phyloP scores from a whole-genome alignment of 495 filamentous ascomycete species.

The Penicillium psychrofluorescens region DNA sequence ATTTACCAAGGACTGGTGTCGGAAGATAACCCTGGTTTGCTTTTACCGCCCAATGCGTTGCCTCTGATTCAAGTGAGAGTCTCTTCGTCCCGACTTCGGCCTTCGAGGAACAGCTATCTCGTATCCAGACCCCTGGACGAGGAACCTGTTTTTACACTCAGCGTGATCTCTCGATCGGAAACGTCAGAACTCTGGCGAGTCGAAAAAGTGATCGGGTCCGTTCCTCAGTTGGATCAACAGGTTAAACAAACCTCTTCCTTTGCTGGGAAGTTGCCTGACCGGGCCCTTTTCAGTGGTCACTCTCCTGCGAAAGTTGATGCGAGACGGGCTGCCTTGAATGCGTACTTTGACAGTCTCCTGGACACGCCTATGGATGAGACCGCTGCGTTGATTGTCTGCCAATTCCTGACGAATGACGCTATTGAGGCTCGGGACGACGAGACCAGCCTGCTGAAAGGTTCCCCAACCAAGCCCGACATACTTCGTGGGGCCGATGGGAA shows the following conservation, averaged over 20 bases:
- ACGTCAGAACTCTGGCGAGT: conserved; percentile 84
- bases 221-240: conserved; percentile 74
- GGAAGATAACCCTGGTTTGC: conserved; percentile 74
- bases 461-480: conserved; percentile 31
- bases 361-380: conserved; percentile 73
- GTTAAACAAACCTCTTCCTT: conserved; percentile 65
- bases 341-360: conserved; percentile 76
- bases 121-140: conserved; percentile 61
- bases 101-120: conserved; percentile 77
- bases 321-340: conserved; percentile 70
- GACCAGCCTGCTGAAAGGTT: conserved; percentile 38
- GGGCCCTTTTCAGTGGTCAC: conserved; percentile 82
- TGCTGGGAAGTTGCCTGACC: conserved; percentile 68
- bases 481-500: conserved; percentile 52
- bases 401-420: conserved; percentile 80
- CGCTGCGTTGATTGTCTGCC: conserved; percentile 76
- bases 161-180: conserved; percentile 70
- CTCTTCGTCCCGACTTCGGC: conserved; percentile 86
- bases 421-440: conserved; percentile 71
- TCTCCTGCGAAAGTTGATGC: conserved; percentile 92
- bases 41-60: conserved; percentile 87
- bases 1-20: conserved; percentile 67
- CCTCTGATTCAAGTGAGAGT: conserved; percentile 78
- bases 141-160: conserved; percentile 90
- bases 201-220: conserved; percentile 78